Evolutionary conservation across 2,329 filamentous ascomycete genomes (phyloP).

Genomic region (Fusarium globosum): DNA sequence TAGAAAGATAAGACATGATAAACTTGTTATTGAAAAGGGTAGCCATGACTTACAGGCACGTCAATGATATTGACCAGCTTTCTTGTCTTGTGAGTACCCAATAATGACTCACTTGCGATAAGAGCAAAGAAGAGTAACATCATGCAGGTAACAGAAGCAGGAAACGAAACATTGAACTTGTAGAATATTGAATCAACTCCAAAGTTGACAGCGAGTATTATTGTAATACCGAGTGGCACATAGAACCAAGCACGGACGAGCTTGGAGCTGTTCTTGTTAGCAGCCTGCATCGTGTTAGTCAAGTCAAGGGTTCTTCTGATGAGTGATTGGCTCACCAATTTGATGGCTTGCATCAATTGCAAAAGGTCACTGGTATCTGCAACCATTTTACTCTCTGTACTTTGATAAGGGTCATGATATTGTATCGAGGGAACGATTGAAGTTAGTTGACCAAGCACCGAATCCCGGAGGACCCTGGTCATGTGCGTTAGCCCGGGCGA

Average conservation of each 20-base stretch:
- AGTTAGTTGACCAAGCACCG: slow-evolving; percentile 13
- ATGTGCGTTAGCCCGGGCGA: slow-evolving; percentile 21
- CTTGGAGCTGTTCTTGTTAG: slow-evolving; percentile 26
- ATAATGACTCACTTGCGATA: slow-evolving; percentile 56
- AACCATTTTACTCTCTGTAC: slow-evolving; percentile 29
- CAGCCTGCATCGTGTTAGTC: slow-evolving; percentile 33
- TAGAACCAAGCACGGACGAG: slow-evolving; percentile 58
- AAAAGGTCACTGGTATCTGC: slow-evolving; percentile 21
- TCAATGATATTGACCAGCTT: slow-evolving; percentile 62
- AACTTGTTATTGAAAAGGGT: neutral
- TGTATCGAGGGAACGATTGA: neutral
- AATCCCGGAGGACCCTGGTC: slow-evolving; percentile 17
- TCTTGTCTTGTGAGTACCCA: slow-evolving; percentile 62
- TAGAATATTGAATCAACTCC: slow-evolving; percentile 57
- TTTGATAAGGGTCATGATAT: slow-evolving; percentile 4
- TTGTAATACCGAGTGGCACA: slow-evolving; percentile 58
- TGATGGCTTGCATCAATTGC: slow-evolving; percentile 36
- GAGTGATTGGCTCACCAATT: slow-evolving; percentile 23
- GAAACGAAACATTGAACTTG: slow-evolving; percentile 64
- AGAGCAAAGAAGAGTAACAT: slow-evolving; percentile 64
- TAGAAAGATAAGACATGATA: slow-evolving; percentile 42
- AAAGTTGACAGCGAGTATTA: slow-evolving; percentile 56
- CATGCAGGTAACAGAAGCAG: slow-evolving; percentile 69
- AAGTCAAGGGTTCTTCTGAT: neutral
- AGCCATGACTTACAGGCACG: slow-evolving; percentile 57